Percentiles rank a stretch among this genome's conserved stretches.
phyloP scores from a whole-genome alignment of 192 early-diverging fungal species.

The Piromyces finnis region DNA sequence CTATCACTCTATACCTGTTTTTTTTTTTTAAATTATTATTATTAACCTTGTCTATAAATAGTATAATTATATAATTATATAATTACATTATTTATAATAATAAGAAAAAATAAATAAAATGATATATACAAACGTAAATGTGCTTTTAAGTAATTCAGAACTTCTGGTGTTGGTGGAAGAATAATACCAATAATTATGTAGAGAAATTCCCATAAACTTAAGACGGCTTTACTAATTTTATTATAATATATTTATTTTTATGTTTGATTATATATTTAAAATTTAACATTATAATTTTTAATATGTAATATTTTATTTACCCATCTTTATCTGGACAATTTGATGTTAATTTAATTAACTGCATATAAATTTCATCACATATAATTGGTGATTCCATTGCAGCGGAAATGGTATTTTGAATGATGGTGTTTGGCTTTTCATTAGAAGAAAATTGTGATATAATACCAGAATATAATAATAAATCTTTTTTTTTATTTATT shows the following conservation, averaged over 20 bases:
- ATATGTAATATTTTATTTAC: background rate
- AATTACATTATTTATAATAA: too few relatives aligned
- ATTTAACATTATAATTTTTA: background rate
- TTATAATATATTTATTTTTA: background rate
- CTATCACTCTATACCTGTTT: background rate
- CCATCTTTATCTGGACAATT: background rate
- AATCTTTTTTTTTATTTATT: background rate
- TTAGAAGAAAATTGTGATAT: background rate
- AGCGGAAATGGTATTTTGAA: background rate
- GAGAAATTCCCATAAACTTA: background rate
- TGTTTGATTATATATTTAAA: too few relatives aligned
- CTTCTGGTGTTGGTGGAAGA: background rate
- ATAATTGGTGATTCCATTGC: background rate
- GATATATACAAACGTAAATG: background rate
- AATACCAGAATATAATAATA: background rate
- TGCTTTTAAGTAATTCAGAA: background rate
- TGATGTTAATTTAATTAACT: background rate
- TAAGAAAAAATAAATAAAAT: background rate
- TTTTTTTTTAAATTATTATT: background rate
- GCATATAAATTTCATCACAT: background rate
- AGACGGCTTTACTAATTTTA: background rate
- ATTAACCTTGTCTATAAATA: too few relatives aligned
- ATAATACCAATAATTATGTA: background rate
- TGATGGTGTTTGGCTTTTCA: background rate
- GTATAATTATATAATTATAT: too few relatives aligned